Conservation (phyloP, 2,329 filamentous ascomycete genomes). For the Endothia cerciana region DNA sequence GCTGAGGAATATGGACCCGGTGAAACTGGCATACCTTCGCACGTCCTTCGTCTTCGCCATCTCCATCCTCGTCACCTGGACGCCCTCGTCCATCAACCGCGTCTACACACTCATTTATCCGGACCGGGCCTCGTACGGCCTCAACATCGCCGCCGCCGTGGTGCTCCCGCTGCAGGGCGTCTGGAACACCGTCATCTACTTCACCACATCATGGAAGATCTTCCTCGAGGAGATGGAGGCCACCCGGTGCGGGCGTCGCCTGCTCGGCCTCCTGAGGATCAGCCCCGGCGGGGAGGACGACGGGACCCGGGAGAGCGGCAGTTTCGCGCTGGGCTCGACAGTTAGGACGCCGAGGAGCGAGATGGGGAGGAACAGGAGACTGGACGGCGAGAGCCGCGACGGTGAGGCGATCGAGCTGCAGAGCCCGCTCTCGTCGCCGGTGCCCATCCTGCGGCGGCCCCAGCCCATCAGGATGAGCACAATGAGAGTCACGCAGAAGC, state of each 20-base stretch:
- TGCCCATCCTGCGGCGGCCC: slow-evolving; percentile 5
- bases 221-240: slow-evolving; percentile 35
- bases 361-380: slow-evolving; percentile 25
- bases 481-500: slow-evolving; percentile 23
- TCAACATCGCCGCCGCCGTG: slow-evolving; percentile 71
- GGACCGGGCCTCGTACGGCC: slow-evolving; percentile 58
- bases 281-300: slow-evolving; percentile 5
- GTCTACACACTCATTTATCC: slow-evolving; percentile 68
- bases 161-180: slow-evolving; percentile 79
- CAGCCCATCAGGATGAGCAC: slow-evolving; percentile 17
- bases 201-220: slow-evolving; percentile 61
- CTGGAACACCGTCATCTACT: slow-evolving; percentile 81
- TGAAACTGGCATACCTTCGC: slow-evolving; percentile 64
- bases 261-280: slow-evolving; percentile 12
- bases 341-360: slow-evolving; percentile 24
- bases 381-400: slow-evolving; percentile 19
- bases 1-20: slow-evolving; percentile 53
- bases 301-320: slow-evolving; percentile 15
- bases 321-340: slow-evolving; percentile 22
- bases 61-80: slow-evolving; percentile 65
- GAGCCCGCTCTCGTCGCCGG: slow-evolving; percentile 10
- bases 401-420: slow-evolving; percentile 23
- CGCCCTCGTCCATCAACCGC: slow-evolving; percentile 72
- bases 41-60: slow-evolving; percentile 65
- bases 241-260: slow-evolving; percentile 1